Evolutionary conservation across 805 yeast species (phyloP), one percentile per base, ranked within the genome.

Genomic region (Ogataea pignaliae): DNA sequence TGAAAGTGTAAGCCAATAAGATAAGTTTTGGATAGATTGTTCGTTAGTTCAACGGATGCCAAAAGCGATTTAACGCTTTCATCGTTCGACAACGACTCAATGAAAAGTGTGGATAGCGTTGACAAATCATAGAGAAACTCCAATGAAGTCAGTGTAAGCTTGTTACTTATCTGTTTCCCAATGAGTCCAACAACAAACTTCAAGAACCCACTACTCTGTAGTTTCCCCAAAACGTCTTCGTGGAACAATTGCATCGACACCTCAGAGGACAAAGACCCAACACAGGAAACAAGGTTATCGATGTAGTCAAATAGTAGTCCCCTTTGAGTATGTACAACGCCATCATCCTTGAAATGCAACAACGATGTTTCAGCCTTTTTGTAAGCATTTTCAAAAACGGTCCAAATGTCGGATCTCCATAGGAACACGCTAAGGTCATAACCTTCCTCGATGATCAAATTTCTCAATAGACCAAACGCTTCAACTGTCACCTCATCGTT

Each of bases 371-470:
- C 60, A 18, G 81, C 72, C 48, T 81, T 81, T 1, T 60, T 60
- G 36, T 87, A 65, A 2, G 81, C 76, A 4, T 60, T 50, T 38
- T 72, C 76, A 34, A 88, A 71, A 26, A 76, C 65, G 0, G 75
- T 70, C 85, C 96, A 83, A 35, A 91, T 79, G 48, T 85, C 80
- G 14, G 80, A 79, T 59, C 97, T 77, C 86, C 95, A 85, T 42
- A 86, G 61, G 60, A 77, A 79, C 16, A 78, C 76, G 26, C 88
- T 79, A 32, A 88, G 75, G 50, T 88, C 95, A 54, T 87, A 83
- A 16, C 97, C 97, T 64, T 89, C 96, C 57, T 88, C 96, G 42
- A 88, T 71, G 3, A 85, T 83, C 44, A 91, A 59, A 58, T 85
- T 88, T 60, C 96, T 76, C 50, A 93, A 66, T 18, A 91, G 68